Evolutionary conservation across 345 rosid species (phyloP), one percentile per base, ranked within the genome.

Genomic region (Cochlearia excelsa): DNA sequence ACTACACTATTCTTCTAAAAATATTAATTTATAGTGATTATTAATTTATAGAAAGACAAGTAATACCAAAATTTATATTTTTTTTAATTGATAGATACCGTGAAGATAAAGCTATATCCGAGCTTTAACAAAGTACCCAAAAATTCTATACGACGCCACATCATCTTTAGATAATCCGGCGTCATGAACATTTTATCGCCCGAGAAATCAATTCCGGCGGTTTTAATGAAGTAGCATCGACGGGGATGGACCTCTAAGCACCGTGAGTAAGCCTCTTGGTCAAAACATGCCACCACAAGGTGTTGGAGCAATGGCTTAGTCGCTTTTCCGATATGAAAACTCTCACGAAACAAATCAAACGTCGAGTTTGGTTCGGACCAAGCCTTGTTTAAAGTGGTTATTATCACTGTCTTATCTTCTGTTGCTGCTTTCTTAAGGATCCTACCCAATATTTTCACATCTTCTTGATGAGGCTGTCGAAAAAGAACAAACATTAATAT

Each of bases 131-230:
- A 57, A 27, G 67, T 30, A 27, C 67, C 27, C 10, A 86, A 51
- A 40, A 86, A 75, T 5, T 78, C 72, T 39, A 81, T 81, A 53
- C 89, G 68, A 7, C 68, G 74, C 94, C 94, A 86, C 89, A 86
- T 83, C 89, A 83, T 83, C 10, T 74, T 61, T 26, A 83, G 63
- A 72, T 80, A 83, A 31, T 34, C 72, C 4, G 73, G 57, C 2
- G 81, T 70, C 89, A 79, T 86, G 57, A 61, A 63, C 4, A 72
- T 72, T 55, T 77, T 82, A 1, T 67, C 52, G 3, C 71, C 49
- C 31, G 74, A 76, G 55, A 79, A 69, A 35, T 67, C 65, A 6
- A 33, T 30, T 26, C 77, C 84, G 1, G 38, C 8, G 1, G 76
- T 65, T 29, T 52, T 34, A n/a, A 81, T 74, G 3, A 54, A 57